Base-by-base conservation (phyloP, 257 asterid genomes). In the Ajuga chamaepitys region DNA sequence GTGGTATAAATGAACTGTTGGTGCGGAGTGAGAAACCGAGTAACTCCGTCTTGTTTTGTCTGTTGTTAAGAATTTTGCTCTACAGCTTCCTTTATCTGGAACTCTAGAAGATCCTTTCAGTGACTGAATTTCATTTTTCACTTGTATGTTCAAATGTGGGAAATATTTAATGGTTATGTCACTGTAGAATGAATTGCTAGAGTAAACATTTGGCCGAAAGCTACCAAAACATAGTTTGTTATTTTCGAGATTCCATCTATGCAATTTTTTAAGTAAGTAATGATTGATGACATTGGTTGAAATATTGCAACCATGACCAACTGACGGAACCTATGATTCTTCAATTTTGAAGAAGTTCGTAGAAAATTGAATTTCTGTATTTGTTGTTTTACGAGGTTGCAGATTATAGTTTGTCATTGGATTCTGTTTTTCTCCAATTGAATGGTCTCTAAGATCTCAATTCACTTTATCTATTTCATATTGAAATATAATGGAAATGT, bases 1-100 rank as follows among this genome's bases (percentile, higher is more conserved):
- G 41, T 59, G 34, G 30, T 44, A 18, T 17, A 10, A 56, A 52
- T 61, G 67, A 46, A 58, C 34, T 21, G 77, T 65, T 34, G 66
- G 10, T 25, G 56, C 48, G 64, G 65, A 58, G 73, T 53, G 47
- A 30, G n/a, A n/a, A n/a, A 5, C 52, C 45, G 50, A 26, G n/a
- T 35, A 40, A 47, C 45, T 50, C 6, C 16, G 8, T 51, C 40
- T 69, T 54, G 59, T 6, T 47, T 66, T 52, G 44, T 56, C 13
- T 46, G 63, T 64, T 20, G 18, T 67, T 66, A 77, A 48, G 52
- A 47, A 38, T 51, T 68, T 60, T 54, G 62, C 28, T 67, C 62
- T 63, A 35, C 26, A 9, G 50, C 16, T 9, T 64, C 40, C 64
- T 25, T 53, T 38, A 10, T 45, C 28, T 52, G 30, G 57, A 60